A percentile compares a stretch with the other conserved stretches of the same genome.
phyloP scores from a whole-genome alignment of 2,329 filamentous ascomycete species.

The Furcasterigmium sp. region DNA sequence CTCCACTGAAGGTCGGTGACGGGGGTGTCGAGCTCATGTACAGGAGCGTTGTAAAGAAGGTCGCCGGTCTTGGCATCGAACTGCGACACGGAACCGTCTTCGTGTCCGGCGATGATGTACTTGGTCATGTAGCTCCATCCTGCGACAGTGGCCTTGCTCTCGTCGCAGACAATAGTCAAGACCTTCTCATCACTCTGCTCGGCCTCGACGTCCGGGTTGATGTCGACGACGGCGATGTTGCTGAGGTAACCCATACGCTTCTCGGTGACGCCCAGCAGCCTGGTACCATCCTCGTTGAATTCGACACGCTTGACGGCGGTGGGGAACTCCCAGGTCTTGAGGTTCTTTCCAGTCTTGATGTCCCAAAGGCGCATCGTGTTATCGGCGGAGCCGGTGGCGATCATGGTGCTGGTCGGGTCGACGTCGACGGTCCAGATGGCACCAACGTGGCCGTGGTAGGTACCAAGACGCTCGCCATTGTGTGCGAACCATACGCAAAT shows the following conservation, averaged over 20 bases:
- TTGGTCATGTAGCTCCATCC: constrained; percentile 92
- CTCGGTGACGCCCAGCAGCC: constrained; percentile 91
- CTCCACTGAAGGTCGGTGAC: constrained; percentile 97
- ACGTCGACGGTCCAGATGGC: constrained; percentile 99
- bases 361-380: constrained; percentile 99
- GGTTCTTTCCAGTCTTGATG: constrained; percentile 81
- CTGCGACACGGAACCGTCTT: constrained; percentile 86
- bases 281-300: constrained; percentile 89
- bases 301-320: constrained; percentile 97
- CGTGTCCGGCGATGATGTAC: constrained; percentile 97
- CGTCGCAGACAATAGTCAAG: constrained; percentile 86
- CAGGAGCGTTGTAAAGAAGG: constrained; percentile 71
- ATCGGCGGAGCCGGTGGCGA: constrained; percentile 94
- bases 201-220: constrained; percentile 76
- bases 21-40: constrained; percentile 76
- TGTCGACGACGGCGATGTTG: constrained; percentile 88
- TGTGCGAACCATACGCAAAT: constrained; percentile 96
- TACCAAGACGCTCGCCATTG: constrained; percentile 95
- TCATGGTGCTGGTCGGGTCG: constrained; percentile 83
- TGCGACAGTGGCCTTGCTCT: constrained; percentile 95
- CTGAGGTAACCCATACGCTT: constrained; percentile 96
- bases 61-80: constrained; percentile 93
- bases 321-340: constrained; percentile 97
- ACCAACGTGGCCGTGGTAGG: constrained; percentile 94
- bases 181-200: constrained; percentile 79